Evolutionary conservation across 331 rosid species (phyloP).

Genomic region (Spiraea crenata): DNA sequence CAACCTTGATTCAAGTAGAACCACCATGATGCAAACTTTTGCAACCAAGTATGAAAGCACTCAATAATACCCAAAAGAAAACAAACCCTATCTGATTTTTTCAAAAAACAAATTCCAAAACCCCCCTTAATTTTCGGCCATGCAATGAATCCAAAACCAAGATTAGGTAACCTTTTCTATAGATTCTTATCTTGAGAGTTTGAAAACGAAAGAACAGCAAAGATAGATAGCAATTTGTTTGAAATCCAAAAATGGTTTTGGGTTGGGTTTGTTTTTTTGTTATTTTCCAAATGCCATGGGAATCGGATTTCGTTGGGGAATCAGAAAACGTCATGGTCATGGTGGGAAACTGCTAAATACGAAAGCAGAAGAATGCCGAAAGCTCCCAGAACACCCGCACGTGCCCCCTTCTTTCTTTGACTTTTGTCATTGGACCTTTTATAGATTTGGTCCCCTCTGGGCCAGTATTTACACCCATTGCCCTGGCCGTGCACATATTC

Average conservation of each 20-base stretch:
- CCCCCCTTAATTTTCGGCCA: no score
- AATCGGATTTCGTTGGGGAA: slow-evolving; percentile 43
- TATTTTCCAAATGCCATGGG: slow-evolving; percentile 16
- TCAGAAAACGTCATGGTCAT: slow-evolving; percentile 25
- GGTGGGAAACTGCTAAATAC: slow-evolving; percentile 18
- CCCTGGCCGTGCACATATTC: slow-evolving; percentile 30
- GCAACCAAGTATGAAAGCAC: background rate
- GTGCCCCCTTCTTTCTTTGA: slow-evolving; percentile 20
- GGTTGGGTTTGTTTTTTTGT: slow-evolving; percentile 4
- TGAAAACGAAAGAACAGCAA: slow-evolving; percentile 29
- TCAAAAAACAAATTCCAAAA: no score
- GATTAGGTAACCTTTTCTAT: no score
- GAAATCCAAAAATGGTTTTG: slow-evolving; percentile 11
- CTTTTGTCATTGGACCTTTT: background rate
- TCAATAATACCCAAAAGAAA: no score
- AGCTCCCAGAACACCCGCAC: slow-evolving; percentile 28
- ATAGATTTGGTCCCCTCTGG: background rate
- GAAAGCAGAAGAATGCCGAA: slow-evolving; percentile 29
- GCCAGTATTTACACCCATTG: slow-evolving; percentile 8
- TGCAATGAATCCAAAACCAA: no score
- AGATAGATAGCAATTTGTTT: slow-evolving; percentile 2
- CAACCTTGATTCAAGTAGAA: background rate
- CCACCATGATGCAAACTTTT: background rate
- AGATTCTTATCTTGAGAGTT: slow-evolving; percentile 45
- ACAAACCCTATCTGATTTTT: no score